Base-by-base conservation (phyloP, 148 eudicot species). In the Camellia granthamiana region DNA sequence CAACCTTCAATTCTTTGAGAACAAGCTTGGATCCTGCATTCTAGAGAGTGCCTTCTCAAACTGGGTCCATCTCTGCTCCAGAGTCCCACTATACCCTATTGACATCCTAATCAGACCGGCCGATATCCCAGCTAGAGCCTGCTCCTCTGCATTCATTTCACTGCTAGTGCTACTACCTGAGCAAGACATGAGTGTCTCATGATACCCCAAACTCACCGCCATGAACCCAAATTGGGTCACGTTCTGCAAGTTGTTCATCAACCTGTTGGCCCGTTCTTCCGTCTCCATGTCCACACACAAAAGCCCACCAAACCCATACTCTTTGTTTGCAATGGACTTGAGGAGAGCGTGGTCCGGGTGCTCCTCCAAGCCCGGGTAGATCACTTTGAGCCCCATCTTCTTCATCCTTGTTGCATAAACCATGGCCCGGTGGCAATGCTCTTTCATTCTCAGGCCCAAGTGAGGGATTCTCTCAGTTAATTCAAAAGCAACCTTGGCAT, bases 111-210 rank as follows among this genome's bases (percentile, higher is more conserved):
- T 87, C 19, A 96, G 81, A 12, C 98, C 98, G 0, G 99, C 97
- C 0, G 98, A 91, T 23, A 96, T 93, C 1, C 99, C 98, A 0
- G 99, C 99, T 11, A 82, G 72, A 0, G 85, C 84, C 84, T 96
- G 91, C 83, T 93, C 99, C 69, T 90, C 89, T 0, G 85, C 90
- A 14, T 72, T 92, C 94, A 96, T 41, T 81, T 96, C 98, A 47
- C 99, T 96, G 66, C 98, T 96, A 0, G 98, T 93, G 86, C 98
- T 93, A 75, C 90, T 92, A 0, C 98, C 91, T 1, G 99, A 92
- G 88, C 98, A 93, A 2, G 99, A 93, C 98, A 96, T 92, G 7
- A 96, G 92, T 23, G 99, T 96, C 87, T 96, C 99, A 7, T 93
- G 93, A 88, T 94, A 96, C 7, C 99, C 99, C 83, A 96, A 80